Base-by-base conservation (phyloP, 345 rosid genomes). In the Rhodamnia rubescens region DNA sequence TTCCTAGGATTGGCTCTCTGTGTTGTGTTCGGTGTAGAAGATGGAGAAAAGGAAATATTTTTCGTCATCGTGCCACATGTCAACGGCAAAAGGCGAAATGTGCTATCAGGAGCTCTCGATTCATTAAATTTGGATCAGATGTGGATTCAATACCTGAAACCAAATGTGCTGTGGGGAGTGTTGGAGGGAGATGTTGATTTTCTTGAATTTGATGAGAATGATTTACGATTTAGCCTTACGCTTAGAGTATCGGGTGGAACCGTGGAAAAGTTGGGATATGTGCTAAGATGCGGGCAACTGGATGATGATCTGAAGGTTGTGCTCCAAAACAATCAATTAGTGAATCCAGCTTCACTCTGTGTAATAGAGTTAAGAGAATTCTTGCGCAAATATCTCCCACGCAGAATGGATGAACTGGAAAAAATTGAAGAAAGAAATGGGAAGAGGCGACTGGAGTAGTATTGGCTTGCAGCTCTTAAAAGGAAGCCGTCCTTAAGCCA, bases 391-490 rank as follows among this genome's bases (percentile, higher is more conserved):
- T 29, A 14, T 61, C 42, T 61, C 42, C 42, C 6, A 7, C 11
- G 42, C 6, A 1, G 7, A 0, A 2, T 6, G 16, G 16, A 58
- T 14, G 32, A 2, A 26, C 0, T 2, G 15, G 32, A 57, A 53
- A 18, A 6, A 49, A 1, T 10, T 10, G 51, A 50, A 50, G 11
- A 11, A 49, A 7, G 10, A 49, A 2, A 2, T 9, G 51, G 56
- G 4, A 58, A 57, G 64, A 58, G 0, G 15, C 7, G 0, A 57
- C 29, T 26, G 1, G 0, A n/a, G 1, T 27, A 13, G 74, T 59
- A 29, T 7, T n/a, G 20, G 10, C 36, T 0, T 27, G 74, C 0
- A 27, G 59, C 69, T 61, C 11, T 27, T 7, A 27, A 49, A 36
- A n/a, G 32, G 40, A 61, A 6, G 40, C 40, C 1, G 11, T 61